Percentiles rank a stretch among this genome's conserved stretches.
Conservation (phyloP, 148 eudicot genomes). For the Persicaria tinctoria region DNA sequence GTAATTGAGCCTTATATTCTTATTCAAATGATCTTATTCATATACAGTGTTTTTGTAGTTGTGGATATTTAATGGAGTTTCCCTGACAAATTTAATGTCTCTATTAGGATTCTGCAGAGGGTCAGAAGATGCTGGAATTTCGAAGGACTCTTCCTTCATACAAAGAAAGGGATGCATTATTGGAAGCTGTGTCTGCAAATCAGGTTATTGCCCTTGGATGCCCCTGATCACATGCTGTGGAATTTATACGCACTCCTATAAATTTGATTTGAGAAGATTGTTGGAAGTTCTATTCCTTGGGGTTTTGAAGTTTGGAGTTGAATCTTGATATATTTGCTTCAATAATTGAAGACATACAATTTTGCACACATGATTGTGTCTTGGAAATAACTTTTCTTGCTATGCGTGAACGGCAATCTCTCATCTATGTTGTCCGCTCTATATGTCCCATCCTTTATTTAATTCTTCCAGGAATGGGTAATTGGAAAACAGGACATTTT, state of each 20-base stretch:
- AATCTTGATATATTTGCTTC: constrained; percentile 2
- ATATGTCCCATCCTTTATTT: background rate
- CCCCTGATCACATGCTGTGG: background rate
- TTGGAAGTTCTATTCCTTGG: background rate
- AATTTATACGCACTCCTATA: background rate
- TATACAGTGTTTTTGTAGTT: background rate
- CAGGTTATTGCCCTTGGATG: constrained; percentile 42
- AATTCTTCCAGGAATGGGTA: background rate
- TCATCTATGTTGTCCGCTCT: background rate
- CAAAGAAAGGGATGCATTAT: constrained; percentile 71
- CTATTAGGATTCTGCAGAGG: constrained; percentile 76
- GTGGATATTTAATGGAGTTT: background rate
- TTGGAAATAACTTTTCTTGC: background rate
- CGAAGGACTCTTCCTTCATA: constrained; percentile 81
- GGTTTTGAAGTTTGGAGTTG: background rate
- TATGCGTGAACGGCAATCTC: background rate
- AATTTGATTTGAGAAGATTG: background rate
- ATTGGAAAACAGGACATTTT: background rate
- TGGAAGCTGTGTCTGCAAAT: constrained; percentile 54
- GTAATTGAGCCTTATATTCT: background rate
- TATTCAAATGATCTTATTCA: background rate
- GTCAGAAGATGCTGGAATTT: constrained; percentile 84
- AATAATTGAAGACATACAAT: background rate
- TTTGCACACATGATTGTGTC: background rate
- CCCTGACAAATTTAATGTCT: background rate